phyloP scores from a whole-genome alignment of 345 rosid species.

The Pugionium dolabratum region DNA sequence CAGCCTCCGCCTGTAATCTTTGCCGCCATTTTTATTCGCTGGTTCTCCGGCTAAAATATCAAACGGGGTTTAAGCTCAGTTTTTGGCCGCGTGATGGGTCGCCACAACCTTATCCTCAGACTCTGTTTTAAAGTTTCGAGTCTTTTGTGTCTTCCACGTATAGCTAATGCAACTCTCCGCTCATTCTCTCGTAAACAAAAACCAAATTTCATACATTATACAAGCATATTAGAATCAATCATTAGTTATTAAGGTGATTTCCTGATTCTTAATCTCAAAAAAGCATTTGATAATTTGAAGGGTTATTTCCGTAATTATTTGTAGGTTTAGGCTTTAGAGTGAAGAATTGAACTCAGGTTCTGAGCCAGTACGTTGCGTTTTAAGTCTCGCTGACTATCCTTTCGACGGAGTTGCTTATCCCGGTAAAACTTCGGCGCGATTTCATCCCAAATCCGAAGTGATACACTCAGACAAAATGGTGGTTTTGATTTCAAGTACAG shows the following conservation, averaged over 20 bases:
- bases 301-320: constrained; percentile 18
- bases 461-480: constrained; percentile 28
- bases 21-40: constrained; percentile 46
- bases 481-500: constrained; percentile 39
- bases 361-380: constrained; percentile 30
- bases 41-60: constrained; percentile 24
- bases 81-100: constrained; percentile 31
- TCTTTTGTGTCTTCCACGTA: constrained; percentile 23
- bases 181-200: constrained; percentile 3
- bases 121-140: constrained; percentile 21
- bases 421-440: constrained; percentile 20
- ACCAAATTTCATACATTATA: neutral
- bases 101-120: constrained; percentile 36
- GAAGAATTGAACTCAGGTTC: neutral
- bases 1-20: constrained; percentile 34
- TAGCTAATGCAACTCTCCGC: neutral
- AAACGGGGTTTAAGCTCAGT: constrained; percentile 36
- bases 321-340: constrained; percentile 14
- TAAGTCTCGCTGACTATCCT: neutral
- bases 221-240: neutral
- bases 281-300: constrained; percentile 5
- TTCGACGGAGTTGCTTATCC: constrained; percentile 31
- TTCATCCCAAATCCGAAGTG: neutral
- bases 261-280: neutral
- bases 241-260: neutral